phyloP scores from a whole-genome alignment of 2,329 filamentous ascomycete genomes.

The Daldinia sp. region DNA sequence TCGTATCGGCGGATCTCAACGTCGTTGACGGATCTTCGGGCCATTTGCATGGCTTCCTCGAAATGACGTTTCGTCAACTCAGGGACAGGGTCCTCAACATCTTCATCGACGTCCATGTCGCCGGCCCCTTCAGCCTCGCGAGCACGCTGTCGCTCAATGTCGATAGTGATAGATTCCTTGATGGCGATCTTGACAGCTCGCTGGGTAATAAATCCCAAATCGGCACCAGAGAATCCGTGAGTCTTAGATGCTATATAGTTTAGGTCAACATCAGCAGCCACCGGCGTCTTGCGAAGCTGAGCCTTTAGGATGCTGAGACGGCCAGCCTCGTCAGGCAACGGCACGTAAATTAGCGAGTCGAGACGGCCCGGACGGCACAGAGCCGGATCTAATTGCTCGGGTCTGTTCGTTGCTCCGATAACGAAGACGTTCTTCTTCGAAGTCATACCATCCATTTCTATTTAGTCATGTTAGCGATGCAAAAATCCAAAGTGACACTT shows the following conservation, averaged over 20 bases:
- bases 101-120: slow-evolving; percentile 83
- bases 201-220: slow-evolving; percentile 98
- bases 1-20: slow-evolving; percentile 98
- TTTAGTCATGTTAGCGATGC: slow-evolving; percentile 51
- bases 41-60: slow-evolving; percentile 97
- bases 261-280: slow-evolving; percentile 86
- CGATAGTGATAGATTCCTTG: slow-evolving; percentile 89
- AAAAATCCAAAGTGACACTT: background rate
- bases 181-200: slow-evolving; percentile 99
- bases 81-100: slow-evolving; percentile 89
- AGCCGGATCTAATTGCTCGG: slow-evolving; percentile 97
- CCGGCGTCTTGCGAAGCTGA: slow-evolving; percentile 97
- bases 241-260: slow-evolving; percentile 95
- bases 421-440: slow-evolving; percentile 99
- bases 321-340: slow-evolving; percentile 89
- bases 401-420: slow-evolving; percentile 97
- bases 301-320: slow-evolving; percentile 91
- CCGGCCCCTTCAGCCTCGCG: slow-evolving; percentile 89
- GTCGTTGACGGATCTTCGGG: slow-evolving; percentile 91
- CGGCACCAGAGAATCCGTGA: slow-evolving; percentile 98
- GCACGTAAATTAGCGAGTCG: slow-evolving; percentile 97
- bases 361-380: slow-evolving; percentile 98
- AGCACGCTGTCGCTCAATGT: slow-evolving; percentile 90
- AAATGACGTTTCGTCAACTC: slow-evolving; percentile 97
- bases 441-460: slow-evolving; percentile 99